phyloP scores from a whole-genome alignment of 257 asterid species.

The Striga asiatica region DNA sequence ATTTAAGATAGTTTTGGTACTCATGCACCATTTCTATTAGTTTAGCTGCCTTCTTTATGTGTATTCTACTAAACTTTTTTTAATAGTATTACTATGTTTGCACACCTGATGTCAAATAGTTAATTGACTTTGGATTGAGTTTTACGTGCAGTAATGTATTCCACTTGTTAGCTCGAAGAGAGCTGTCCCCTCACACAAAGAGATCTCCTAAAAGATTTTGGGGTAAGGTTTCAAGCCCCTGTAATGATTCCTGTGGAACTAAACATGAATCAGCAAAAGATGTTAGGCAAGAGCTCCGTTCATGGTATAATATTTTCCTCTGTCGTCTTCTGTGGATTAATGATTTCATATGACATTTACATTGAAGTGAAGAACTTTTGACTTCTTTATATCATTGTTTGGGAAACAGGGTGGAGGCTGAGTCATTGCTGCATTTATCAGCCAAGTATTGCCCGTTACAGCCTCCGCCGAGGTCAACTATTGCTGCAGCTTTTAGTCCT shows the following conservation, averaged over 20 bases:
- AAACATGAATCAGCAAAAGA: constrained; percentile 51
- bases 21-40: not conserved
- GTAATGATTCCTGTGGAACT: constrained; percentile 29
- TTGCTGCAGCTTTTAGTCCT: constrained; percentile 96
- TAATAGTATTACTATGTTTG: not conserved
- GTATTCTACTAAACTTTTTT: not conserved
- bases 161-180: constrained; percentile 68
- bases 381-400: not conserved
- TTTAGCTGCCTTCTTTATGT: not conserved
- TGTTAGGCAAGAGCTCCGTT: constrained; percentile 70
- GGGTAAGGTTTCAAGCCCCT: constrained; percentile 44
- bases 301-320: constrained; percentile 46
- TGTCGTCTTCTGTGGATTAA: not conserved
- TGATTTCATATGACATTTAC: not conserved
- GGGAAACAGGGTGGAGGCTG: constrained; percentile 77
- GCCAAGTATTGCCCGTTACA: constrained; percentile 80
- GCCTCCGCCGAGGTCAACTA: constrained; percentile 97
- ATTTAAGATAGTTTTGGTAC: constrained; percentile 6
- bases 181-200: constrained; percentile 68
- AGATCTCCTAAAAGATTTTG: constrained; percentile 57
- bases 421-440: constrained; percentile 64
- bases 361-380: not conserved
- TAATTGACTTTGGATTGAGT: constrained; percentile 18
- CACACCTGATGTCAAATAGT: not conserved
- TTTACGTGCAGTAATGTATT: constrained; percentile 53